A percentile compares a stretch with the other conserved stretches of the same genome.
Evolutionary conservation across 2,329 filamentous ascomycete species (phyloP).

Genomic region (Aschersonia sp.): DNA sequence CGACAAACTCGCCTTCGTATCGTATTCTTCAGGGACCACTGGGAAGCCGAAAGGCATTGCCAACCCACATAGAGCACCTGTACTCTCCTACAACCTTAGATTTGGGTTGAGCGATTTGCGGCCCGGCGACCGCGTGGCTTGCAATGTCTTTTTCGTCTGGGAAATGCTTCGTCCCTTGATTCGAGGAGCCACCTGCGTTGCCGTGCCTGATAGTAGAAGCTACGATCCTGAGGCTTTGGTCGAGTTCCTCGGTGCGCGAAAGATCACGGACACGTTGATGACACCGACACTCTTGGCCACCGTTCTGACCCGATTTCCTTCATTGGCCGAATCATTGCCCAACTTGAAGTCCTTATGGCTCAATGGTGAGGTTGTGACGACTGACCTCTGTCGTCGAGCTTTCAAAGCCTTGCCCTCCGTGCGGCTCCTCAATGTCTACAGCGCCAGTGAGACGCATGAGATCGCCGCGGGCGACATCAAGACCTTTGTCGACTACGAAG

Average conservation of each 20-base stretch:
- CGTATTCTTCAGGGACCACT: constrained; percentile 66
- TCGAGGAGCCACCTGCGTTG: constrained; percentile 61
- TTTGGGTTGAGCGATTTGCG: constrained; percentile 55
- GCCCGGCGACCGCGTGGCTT: constrained; percentile 66
- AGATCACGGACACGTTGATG: constrained; percentile 70
- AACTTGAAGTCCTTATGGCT: constrained; percentile 60
- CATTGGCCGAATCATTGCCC: constrained; percentile 48
- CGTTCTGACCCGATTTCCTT: constrained; percentile 53
- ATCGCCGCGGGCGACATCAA: constrained; percentile 63
- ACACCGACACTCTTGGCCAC: constrained; percentile 67
- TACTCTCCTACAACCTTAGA: constrained; percentile 59
- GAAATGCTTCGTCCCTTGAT: constrained; percentile 66
- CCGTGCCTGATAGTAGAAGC: constrained; percentile 61
- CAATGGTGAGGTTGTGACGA: constrained; percentile 71
- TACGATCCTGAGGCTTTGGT: constrained; percentile 66
- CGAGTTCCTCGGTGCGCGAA: constrained; percentile 49
- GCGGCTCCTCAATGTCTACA: constrained; percentile 66
- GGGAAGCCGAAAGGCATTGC: constrained; percentile 72
- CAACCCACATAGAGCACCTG: constrained; percentile 60
- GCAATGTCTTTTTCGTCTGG: constrained; percentile 81
- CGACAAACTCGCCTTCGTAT: constrained; percentile 65
- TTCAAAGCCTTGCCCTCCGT: constrained; percentile 53
- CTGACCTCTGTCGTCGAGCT: constrained; percentile 56
- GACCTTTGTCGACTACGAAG: constrained; percentile 47
- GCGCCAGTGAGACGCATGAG: constrained; percentile 70